phyloP scores from a whole-genome alignment of 768 basidiomycete species.

The Panus rudis region DNA sequence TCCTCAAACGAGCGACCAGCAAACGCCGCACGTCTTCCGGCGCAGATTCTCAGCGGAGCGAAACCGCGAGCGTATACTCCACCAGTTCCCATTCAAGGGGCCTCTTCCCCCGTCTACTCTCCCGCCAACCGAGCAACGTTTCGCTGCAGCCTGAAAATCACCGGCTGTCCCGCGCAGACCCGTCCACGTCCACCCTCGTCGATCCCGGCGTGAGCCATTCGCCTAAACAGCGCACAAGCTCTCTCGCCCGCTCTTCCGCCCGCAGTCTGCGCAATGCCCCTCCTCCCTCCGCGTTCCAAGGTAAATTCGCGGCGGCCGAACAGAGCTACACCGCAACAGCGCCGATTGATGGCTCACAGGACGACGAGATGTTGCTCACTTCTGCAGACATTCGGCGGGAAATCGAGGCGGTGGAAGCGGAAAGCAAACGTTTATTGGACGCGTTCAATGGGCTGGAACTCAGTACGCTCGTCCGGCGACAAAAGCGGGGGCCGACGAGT shows the following conservation, averaged over 20 bases:
- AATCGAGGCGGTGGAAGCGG: constrained; percentile 63
- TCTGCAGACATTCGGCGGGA: constrained; percentile 58
- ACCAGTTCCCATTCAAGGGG: constrained; percentile 14
- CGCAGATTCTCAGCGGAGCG: constrained; percentile 15
- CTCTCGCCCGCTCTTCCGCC: constrained; percentile 12
- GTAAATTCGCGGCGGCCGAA: constrained; percentile 12
- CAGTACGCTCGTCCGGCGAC: constrained; percentile 49
- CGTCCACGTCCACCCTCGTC: no score
- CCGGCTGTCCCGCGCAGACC: constrained; percentile 30
- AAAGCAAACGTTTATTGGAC: constrained; percentile 63
- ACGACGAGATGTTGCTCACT: constrained; percentile 53
- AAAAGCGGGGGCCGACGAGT: constrained; percentile 25
- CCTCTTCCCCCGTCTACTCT: constrained; percentile 28
- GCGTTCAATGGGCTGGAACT: constrained; percentile 77
- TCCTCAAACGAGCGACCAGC: constrained; percentile 28
- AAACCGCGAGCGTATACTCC: constrained; percentile 24
- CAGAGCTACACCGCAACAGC: constrained; percentile 9
- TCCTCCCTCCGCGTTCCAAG: constrained; percentile 28
- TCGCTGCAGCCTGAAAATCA: constrained; percentile 41
- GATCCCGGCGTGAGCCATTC: no score
- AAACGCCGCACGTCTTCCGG: constrained; percentile 18
- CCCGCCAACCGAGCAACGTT: constrained; percentile 44
- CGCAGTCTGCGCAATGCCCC: constrained; percentile 18
- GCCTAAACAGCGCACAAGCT: no score
- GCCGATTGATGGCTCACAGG: constrained; percentile 35